Base-by-base conservation (phyloP, 2,329 filamentous ascomycete species). In the Botrytis pseudocinerea region DNA sequence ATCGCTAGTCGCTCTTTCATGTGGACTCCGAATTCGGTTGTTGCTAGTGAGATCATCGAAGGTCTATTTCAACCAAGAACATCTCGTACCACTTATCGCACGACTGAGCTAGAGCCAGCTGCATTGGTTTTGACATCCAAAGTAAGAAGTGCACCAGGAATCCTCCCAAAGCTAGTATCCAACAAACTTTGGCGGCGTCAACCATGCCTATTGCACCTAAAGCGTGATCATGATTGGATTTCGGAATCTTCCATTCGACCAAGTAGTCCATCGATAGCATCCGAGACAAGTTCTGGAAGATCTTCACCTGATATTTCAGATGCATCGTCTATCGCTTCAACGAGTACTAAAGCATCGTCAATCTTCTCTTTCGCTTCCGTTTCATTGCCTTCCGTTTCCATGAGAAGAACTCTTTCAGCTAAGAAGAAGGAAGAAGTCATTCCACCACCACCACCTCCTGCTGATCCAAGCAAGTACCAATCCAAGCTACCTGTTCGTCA, bases 291-390 rank as follows among this genome's bases (percentile, higher is more conserved):
- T n/a, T 80, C 79, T 51, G 78, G 77, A 25, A 64, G 73, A 51
- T 78, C 78, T 35, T 80, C 79, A 3, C 78, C 79, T 35, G 73
- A 68, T 44, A 69, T 74, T 16, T 80, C 79, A 25, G 80, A 81
- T 66, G 65, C 76, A 18, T 78, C 77, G 16, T 81, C 80, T 1
- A 63, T 81, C 38, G 77, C 74, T 62, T 80, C 80, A 42, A 78
- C 75, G 4, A 81, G 79, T 74, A 80, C 79, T 5, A 80, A 80
- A 71, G 80, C 80, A 59, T 81, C 80, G 9, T 80, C 79, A 8
- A 40, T 80, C 14, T 78, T 69, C 54, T 46, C 20, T 46, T 40
- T 57, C 20, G 65, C 18, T 25, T n/a, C 65, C 28, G 18, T 68
- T 32, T 66, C 20, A 35, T 54, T 57, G 20, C 48, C 10, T 18